A percentile compares a stretch with the other conserved stretches of the same genome.
Conservation (phyloP, 768 basidiomycete genomes). For the Neoboletus magnificus region DNA sequence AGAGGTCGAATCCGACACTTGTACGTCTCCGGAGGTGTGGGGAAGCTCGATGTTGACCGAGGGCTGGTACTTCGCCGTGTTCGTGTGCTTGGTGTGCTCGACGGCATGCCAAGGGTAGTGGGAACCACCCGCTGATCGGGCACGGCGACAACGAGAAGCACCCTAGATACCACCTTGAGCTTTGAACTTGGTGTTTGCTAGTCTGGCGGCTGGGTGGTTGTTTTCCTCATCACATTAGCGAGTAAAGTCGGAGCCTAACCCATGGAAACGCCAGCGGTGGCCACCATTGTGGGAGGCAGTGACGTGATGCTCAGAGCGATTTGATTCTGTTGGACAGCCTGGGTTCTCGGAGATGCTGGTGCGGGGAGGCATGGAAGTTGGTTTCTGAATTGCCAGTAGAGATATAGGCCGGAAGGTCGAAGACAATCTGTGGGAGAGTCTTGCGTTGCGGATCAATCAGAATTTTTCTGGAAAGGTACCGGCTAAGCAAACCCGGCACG, state of each 20-base stretch:
- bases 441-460: constrained; percentile 43
- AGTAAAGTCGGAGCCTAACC: constrained; percentile 20
- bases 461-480: constrained; percentile 37
- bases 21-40: constrained; percentile 7
- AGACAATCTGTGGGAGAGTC: constrained; percentile 36
- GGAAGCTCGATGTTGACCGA: constrained; percentile 31
- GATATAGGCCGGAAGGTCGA: constrained; percentile 30
- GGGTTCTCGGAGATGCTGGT: constrained; percentile 30
- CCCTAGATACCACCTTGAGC: constrained; percentile 30
- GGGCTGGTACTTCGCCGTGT: constrained; percentile 6
- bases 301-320: constrained; percentile 39
- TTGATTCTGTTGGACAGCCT: constrained; percentile 18
- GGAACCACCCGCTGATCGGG: constrained; percentile 28
- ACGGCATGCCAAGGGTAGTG: constrained; percentile 34
- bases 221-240: constrained; percentile 33
- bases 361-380: constrained; percentile 46
- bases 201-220: constrained; percentile 25
- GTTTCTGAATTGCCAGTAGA: constrained; percentile 38
- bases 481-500: constrained; percentile 24
- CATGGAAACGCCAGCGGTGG: constrained; percentile 62
- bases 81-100: constrained; percentile 40
- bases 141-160: constrained; percentile 40
- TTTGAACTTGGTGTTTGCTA: constrained; percentile 8
- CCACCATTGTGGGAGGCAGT: constrained; percentile 34
- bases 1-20: constrained; percentile 2